phyloP scores from a whole-genome alignment of 257 asterid species.

The Misopates orontium region DNA sequence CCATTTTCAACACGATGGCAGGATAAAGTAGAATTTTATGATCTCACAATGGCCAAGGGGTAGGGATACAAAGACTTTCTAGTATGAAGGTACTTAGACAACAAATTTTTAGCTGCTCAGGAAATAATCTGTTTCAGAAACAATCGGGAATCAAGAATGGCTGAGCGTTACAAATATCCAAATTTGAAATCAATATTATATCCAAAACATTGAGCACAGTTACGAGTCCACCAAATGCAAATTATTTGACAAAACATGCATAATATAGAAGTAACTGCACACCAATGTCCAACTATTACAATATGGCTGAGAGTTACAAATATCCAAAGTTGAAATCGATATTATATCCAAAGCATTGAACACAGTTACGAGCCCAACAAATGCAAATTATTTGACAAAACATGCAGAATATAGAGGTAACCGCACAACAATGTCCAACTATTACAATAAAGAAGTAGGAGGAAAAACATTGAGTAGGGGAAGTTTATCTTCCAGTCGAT shows the following conservation, averaged over 20 bases:
- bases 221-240: not conserved
- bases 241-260: not conserved
- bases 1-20: not conserved
- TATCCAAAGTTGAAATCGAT: no score
- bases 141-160: no score
- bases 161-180: no score
- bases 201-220: not conserved
- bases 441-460: not conserved
- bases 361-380: not conserved
- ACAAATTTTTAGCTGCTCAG: no score
- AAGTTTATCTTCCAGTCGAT: no score
- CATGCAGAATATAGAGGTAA: not conserved
- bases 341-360: not conserved
- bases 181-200: no score
- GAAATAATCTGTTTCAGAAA: no score
- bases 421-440: not conserved
- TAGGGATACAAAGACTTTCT: not conserved
- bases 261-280: not conserved
- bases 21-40: conserved; percentile 1
- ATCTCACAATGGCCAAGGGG: not conserved
- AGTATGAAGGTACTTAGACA: no score
- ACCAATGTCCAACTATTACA: not conserved
- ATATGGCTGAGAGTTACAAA: no score
- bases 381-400: not conserved
- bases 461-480: no score